Evolutionary conservation across 1,284 basidiomycete species (phyloP).

Genomic region (Naganishia cerealis): DNA sequence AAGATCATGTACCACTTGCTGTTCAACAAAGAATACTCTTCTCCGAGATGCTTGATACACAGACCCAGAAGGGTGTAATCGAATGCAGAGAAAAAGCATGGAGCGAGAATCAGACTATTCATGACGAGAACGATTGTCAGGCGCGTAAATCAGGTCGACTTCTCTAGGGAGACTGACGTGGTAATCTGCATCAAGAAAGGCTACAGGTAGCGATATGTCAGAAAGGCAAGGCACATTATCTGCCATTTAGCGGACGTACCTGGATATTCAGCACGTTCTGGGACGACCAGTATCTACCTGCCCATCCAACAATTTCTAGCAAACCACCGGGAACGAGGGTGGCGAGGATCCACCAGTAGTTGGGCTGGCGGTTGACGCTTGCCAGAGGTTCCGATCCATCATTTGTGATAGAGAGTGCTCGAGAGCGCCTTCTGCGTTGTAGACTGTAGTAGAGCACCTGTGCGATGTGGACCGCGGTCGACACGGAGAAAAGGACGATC

Average conservation of each 20-base stretch:
- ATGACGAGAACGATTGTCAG: neutral
- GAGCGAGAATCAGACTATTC: slow-evolving; percentile 47
- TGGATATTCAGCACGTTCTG: slow-evolving; percentile 37
- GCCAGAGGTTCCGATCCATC: neutral
- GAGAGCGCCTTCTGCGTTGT: neutral
- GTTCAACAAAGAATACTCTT: slow-evolving; percentile 47
- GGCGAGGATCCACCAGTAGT: slow-evolving; percentile 60
- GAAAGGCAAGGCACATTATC: neutral
- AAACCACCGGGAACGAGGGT: slow-evolving; percentile 60
- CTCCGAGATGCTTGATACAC: slow-evolving; percentile 48
- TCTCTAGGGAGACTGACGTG: slow-evolving; percentile 38
- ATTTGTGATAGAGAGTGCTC: neutral
- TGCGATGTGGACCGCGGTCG: slow-evolving; percentile 7
- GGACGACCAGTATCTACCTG: slow-evolving; percentile 42
- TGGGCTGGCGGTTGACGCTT: neutral
- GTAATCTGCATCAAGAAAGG: slow-evolving; percentile 57
- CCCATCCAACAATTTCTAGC: slow-evolving; percentile 58
- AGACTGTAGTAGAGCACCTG: slow-evolving; percentile 23
- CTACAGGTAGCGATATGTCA: slow-evolving; percentile 28
- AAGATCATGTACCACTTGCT: slow-evolving; percentile 48
- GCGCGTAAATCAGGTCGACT: too few species aligned
- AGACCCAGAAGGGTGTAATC: slow-evolving; percentile 50
- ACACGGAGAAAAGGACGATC: slow-evolving; percentile 22
- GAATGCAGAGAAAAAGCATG: slow-evolving; percentile 50
- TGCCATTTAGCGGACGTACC: neutral